Conservation (phyloP, 495 filamentous ascomycete species). For the Xylaria palmicola region DNA sequence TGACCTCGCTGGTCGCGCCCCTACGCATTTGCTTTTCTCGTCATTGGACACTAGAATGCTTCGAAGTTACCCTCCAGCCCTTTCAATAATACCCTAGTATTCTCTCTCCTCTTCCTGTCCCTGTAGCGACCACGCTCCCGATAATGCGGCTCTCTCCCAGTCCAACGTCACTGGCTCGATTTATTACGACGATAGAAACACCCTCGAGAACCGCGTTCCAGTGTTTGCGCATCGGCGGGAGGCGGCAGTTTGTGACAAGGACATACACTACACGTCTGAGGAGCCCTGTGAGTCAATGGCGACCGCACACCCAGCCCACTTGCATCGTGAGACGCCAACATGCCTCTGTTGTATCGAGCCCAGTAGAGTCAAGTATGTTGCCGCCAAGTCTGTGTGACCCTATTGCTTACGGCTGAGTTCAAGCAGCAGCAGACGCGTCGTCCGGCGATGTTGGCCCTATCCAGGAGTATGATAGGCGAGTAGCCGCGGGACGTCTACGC, state of each 20-base stretch:
- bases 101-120: not conserved
- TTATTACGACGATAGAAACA: not conserved
- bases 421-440: conserved; percentile 14
- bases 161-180: not conserved
- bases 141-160: conserved; percentile 13
- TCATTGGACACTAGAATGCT: not conserved
- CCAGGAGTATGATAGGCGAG: conserved; percentile 81
- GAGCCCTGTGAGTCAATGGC: not conserved
- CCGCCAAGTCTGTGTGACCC: not conserved
- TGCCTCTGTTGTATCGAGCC: conserved; percentile 1
- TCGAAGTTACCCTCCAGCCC: not conserved
- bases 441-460: conserved; percentile 63
- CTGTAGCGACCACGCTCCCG: not conserved
- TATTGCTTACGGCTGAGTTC: conserved; percentile 3
- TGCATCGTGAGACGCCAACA: not conserved
- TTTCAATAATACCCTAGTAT: not conserved
- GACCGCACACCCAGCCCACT: not conserved
- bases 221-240: conserved; percentile 11
- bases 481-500: conserved; percentile 65
- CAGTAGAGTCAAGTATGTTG: conserved; percentile 13
- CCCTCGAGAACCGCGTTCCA: not conserved
- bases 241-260: conserved; percentile 10
- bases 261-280: not conserved
- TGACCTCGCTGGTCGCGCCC: too few relatives aligned
- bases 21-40: too few relatives aligned